These are phyloP conservation scores for Myrmaecium sp. DNA, from an alignment of 2,329 filamentous ascomycete genomes.

Conservation along the genomic window DNA sequence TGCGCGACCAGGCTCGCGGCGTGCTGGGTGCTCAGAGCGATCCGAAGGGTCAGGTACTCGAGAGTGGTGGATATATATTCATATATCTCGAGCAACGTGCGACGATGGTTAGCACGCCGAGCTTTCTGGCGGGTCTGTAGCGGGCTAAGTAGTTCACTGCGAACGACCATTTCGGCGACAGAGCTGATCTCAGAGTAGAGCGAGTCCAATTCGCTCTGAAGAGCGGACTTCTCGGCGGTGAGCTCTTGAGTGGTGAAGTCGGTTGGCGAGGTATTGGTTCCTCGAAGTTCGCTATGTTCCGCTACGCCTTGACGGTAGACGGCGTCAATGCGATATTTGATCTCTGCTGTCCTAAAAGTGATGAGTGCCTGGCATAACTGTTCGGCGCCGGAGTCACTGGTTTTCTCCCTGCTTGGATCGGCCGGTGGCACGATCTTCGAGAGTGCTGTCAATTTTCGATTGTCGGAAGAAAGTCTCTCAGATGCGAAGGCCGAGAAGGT, in stretches of 20 bases:
- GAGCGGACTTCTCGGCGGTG: conserved; percentile 31
- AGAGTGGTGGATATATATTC: conserved; percentile 23
- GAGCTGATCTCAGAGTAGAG: conserved; percentile 52
- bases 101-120: conserved; percentile 10
- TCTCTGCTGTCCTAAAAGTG: conserved; percentile 22
- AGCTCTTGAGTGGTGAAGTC: conserved; percentile 23
- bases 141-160: conserved; percentile 49
- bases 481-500: conserved; percentile 29
- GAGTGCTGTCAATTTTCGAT: conserved; percentile 46
- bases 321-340: conserved; percentile 30
- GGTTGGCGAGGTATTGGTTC: conserved; percentile 3
- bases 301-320: conserved; percentile 33
- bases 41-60: conserved; percentile 23
- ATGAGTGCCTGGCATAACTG: conserved; percentile 34
- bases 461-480: conserved; percentile 43
- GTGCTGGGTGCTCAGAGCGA: conserved; percentile 12
- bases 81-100: too few species aligned
- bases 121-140: conserved; percentile 25
- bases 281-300: background rate
- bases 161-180: conserved; percentile 53
- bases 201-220: conserved; percentile 51
- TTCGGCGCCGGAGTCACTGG: conserved; percentile 14
- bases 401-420: too few species aligned
- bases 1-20: conserved; percentile 13
- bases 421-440: conserved; percentile 51